Percentiles rank a stretch among this genome's conserved stretches.
These are phyloP conservation scores for Sechiopsis laciniata DNA, from an alignment of 306 rosid species.

Conservation along the genomic window DNA sequence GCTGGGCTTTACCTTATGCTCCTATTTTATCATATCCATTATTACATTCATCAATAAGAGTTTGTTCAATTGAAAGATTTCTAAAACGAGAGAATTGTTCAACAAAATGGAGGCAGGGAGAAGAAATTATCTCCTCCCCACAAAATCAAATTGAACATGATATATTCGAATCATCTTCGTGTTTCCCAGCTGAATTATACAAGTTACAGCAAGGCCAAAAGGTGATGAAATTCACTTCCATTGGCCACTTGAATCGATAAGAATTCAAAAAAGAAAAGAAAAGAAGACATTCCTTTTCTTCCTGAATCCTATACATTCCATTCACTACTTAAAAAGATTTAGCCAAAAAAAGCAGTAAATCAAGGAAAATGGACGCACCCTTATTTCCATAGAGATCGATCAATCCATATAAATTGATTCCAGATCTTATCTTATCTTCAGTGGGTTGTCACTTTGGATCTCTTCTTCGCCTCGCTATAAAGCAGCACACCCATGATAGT, in stretches of 20 bases:
- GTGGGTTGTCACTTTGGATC: slow-evolving; percentile 48
- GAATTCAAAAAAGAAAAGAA: not conserved
- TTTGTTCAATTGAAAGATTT: not conserved
- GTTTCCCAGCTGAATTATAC: slow-evolving; percentile 16
- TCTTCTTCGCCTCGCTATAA: slow-evolving; percentile 66
- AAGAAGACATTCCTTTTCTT: not conserved
- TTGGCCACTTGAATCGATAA: not conserved
- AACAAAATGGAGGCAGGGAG: slow-evolving; percentile 21
- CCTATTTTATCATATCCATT: not conserved
- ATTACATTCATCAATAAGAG: not conserved
- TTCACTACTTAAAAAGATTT: not conserved
- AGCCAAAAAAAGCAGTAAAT: not conserved
- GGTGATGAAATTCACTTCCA: slow-evolving; percentile 1
- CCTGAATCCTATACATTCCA: slow-evolving; percentile 20
- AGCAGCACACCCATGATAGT: slow-evolving; percentile 67
- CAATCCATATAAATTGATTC: not conserved
- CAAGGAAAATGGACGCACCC: too few species aligned
- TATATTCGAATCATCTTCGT: not conserved
- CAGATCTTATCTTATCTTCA: slow-evolving; percentile 15
- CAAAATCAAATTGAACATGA: slow-evolving; percentile 16
- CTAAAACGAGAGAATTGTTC: not conserved
- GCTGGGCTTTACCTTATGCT: not conserved
- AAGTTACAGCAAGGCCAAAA: slow-evolving; percentile 5
- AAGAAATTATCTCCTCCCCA: slow-evolving; percentile 18
- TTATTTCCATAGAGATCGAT: too few species aligned